Base-by-base conservation (phyloP, 225 moss, liverwort and hornwort genomes). In the Pleurozium schreberi region DNA sequence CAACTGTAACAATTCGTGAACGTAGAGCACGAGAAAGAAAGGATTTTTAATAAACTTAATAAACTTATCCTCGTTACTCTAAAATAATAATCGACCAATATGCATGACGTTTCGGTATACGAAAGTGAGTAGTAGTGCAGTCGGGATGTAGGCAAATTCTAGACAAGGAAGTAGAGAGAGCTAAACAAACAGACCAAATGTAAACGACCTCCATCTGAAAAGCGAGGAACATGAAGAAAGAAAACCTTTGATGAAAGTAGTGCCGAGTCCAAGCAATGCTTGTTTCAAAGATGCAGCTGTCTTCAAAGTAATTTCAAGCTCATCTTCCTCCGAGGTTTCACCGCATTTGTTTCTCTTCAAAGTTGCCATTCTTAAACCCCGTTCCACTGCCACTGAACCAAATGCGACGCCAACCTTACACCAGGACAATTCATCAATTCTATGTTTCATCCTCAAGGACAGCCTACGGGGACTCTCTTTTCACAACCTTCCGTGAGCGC, bases 171-270 rank as follows among this genome's bases (percentile, higher is more conserved):
- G 82, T 58, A 83, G 62, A 85, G 53, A 66, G 49, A 53, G 66
- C 55, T 59, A 43, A 80, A 75, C 59, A 70, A 84, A 38, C 71
- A 42, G 67, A 86, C 67, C 25, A 82, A 77, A 62, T 60, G 84
- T 30, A 34, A 88, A 85, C 16, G 80, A 70, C 55, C n/a, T 83
- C 65, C 80, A 27, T 75, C 80, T 75, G 27, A 76, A 69, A 82
- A 85, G 38, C 43, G 63, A 79, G 89, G 42, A 38, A 45, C 33
- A 34, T 23, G 53, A 58, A 75, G 22, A 83, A 85, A 68, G 42
- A 55, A 85, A 65, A 99, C 98, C 97, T 96, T 99, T 99, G 61
- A 99, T 96, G 80, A 99, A 99, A 92, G 98, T 96, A 45, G 97
- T 96, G 57, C 98, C 98, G 75, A 99, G 97, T 75, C 93, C 92